Conservation (phyloP, 495 filamentous ascomycete species). For the Aspergillus saccharolyticus region DNA sequence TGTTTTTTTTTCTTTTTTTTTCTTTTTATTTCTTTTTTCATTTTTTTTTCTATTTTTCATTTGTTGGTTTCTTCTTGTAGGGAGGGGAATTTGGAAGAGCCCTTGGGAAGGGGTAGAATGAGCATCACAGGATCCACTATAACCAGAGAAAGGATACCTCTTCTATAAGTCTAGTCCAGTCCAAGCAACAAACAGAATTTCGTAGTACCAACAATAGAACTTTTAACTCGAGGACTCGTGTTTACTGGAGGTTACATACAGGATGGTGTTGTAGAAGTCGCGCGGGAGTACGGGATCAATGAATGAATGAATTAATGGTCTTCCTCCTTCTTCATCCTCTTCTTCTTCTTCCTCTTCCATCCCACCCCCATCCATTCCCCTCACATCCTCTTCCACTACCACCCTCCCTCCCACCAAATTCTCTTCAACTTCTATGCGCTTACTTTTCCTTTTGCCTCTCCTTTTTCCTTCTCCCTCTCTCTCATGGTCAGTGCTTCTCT, state of each 20-base stretch:
- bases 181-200: too few relatives aligned
- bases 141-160: too few relatives aligned
- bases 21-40: too few relatives aligned
- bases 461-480: constrained; percentile 14
- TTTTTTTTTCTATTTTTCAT: constrained; percentile 9
- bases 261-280: not conserved
- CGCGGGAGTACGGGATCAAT: not conserved
- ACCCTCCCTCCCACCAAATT: constrained; percentile 7
- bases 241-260: too few relatives aligned
- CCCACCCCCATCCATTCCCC: not conserved
- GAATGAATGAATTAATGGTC: not conserved
- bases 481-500: constrained; percentile 27
- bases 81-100: constrained; percentile 8
- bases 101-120: constrained; percentile 4
- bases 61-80: not conserved
- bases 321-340: not conserved
- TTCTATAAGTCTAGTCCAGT: too few relatives aligned
- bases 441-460: constrained; percentile 8
- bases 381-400: constrained; percentile 15
- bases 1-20: constrained; percentile 11
- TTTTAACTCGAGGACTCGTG: too few relatives aligned
- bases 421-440: not conserved
- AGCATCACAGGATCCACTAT: not conserved
- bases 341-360: not conserved
- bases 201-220: too few relatives aligned